Percentiles rank a stretch among this genome's conserved stretches.
Conservation (phyloP, 192 early-diverging fungal species). For the Thamnidium elegans region DNA sequence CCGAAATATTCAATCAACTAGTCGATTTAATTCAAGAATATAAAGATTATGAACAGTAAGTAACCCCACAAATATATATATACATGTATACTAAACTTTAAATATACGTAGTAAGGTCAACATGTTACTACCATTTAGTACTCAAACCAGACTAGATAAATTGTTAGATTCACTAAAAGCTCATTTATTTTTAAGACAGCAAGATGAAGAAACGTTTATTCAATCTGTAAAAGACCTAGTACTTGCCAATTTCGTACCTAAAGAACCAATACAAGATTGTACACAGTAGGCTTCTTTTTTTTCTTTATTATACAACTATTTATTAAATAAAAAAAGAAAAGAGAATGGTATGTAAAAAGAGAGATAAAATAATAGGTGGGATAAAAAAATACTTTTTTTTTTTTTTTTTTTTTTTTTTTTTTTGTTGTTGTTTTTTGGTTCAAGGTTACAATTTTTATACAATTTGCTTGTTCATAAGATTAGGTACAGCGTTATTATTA, state of each 20-base stretch:
- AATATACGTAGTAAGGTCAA: slow-evolving; percentile 52
- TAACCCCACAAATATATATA: background rate
- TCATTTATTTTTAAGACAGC: slow-evolving; percentile 43
- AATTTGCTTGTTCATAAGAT: slow-evolving; percentile 10
- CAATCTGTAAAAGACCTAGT: slow-evolving; percentile 41
- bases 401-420: background rate
- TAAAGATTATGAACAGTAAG: slow-evolving; percentile 56
- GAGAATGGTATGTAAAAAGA: background rate
- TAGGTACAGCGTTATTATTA: slow-evolving; percentile 10
- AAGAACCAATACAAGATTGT: background rate
- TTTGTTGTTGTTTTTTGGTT: background rate
- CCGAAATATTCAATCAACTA: slow-evolving; percentile 53
- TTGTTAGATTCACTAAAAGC: slow-evolving; percentile 49
- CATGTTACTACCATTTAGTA: slow-evolving; percentile 47
- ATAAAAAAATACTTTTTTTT: slow-evolving; percentile 4
- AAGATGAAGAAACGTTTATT: slow-evolving; percentile 36
- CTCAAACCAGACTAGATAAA: slow-evolving; percentile 62
- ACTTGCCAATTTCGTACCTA: slow-evolving; percentile 27
- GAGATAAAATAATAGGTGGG: background rate
- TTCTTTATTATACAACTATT: background rate
- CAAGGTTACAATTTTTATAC: slow-evolving; percentile 5
- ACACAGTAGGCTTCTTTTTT: background rate
- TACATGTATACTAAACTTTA: background rate
- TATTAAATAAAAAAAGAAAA: slow-evolving; percentile 1
- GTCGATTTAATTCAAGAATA: slow-evolving; percentile 59